These are phyloP conservation scores for Spergularia bocconei DNA, from an alignment of 148 eudicot species.

Conservation along the genomic window DNA sequence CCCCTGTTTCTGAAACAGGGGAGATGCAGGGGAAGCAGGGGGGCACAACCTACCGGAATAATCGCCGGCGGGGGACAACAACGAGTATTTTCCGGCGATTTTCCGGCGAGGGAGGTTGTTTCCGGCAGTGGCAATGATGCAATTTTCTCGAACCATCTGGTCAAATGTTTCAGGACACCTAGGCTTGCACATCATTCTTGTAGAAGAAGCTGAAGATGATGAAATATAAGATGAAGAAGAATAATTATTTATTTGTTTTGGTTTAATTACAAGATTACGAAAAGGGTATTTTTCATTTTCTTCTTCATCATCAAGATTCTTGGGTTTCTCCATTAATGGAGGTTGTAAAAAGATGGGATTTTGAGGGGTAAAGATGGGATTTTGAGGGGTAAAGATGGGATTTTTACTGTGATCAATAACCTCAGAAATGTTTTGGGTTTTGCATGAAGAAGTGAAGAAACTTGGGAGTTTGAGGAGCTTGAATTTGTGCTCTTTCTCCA, in stretches of 20 bases:
- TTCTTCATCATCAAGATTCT: not conserved
- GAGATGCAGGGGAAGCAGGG: slow-evolving; percentile 50
- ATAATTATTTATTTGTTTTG: not conserved
- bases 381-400: slow-evolving; percentile 35
- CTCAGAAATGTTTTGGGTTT: slow-evolving; percentile 36
- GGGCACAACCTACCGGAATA: slow-evolving; percentile 36
- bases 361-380: slow-evolving; percentile 24
- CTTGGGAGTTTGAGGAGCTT: slow-evolving; percentile 38
- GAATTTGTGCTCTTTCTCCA: slow-evolving; percentile 43
- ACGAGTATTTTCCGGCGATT: slow-evolving; percentile 30
- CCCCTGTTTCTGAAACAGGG: slow-evolving; percentile 24
- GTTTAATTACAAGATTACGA: slow-evolving; percentile 15
- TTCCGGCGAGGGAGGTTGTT: slow-evolving; percentile 29
- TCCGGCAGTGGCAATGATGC: slow-evolving; percentile 14
- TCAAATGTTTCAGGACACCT: slow-evolving; percentile 37
- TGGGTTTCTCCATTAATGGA: slow-evolving; percentile 24
- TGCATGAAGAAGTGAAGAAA: slow-evolving; percentile 48
- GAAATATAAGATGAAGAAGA: slow-evolving; percentile 1
- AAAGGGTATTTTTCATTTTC: slow-evolving; percentile 1
- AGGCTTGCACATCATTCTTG: slow-evolving; percentile 35
- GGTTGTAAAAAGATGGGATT: slow-evolving; percentile 25
- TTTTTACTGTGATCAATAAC: slow-evolving; percentile 29
- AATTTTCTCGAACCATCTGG: slow-evolving; percentile 35
- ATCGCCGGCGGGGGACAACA: slow-evolving; percentile 20
- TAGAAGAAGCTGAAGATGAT: slow-evolving; percentile 21